These are phyloP conservation scores for Craterostigma plantagineum DNA, from an alignment of 257 asterid species.

Conservation along the genomic window DNA sequence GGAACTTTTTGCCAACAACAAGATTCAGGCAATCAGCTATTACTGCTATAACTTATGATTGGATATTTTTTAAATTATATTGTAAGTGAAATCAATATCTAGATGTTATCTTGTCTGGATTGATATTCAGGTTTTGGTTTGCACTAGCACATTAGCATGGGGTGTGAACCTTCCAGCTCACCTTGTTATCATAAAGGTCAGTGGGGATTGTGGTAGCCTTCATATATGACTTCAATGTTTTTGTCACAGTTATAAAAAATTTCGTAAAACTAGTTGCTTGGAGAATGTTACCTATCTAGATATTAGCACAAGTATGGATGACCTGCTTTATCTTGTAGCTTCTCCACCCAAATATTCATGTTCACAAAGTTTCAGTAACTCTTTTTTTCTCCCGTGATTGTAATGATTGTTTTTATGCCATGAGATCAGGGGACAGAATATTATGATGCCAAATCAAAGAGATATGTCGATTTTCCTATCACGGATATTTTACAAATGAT, in stretches of 20 bases:
- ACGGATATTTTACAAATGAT: slow-evolving; percentile 97
- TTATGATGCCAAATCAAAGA: slow-evolving; percentile 80
- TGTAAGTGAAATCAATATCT: slow-evolving; percentile 7
- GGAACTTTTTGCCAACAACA: slow-evolving; percentile 95
- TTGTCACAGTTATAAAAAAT: no score
- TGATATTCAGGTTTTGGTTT: slow-evolving; percentile 66
- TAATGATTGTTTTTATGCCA: slow-evolving; percentile 3
- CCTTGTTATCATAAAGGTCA: slow-evolving; percentile 85
- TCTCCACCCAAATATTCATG: slow-evolving; percentile 1
- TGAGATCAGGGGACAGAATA: slow-evolving; percentile 79
- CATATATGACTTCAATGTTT: no score
- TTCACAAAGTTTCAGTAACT: slow-evolving; percentile 1
- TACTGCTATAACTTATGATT: slow-evolving; percentile 8
- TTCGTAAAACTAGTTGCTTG: no score
- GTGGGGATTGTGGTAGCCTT: slow-evolving; percentile 6
- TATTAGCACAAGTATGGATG: slow-evolving; percentile 4
- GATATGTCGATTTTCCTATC: slow-evolving; percentile 93
- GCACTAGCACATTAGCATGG: slow-evolving; percentile 99
- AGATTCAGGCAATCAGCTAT: slow-evolving; percentile 57
- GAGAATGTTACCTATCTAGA: neutral
- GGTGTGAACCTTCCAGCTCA: slow-evolving; percentile 99
- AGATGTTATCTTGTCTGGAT: slow-evolving; percentile 5
- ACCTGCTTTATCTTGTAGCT: no score
- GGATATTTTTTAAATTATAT: slow-evolving; percentile 6
- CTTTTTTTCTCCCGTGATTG: slow-evolving; percentile 2